phyloP scores from a whole-genome alignment of 192 early-diverging fungal genomes.

The Piromyces finnis region DNA sequence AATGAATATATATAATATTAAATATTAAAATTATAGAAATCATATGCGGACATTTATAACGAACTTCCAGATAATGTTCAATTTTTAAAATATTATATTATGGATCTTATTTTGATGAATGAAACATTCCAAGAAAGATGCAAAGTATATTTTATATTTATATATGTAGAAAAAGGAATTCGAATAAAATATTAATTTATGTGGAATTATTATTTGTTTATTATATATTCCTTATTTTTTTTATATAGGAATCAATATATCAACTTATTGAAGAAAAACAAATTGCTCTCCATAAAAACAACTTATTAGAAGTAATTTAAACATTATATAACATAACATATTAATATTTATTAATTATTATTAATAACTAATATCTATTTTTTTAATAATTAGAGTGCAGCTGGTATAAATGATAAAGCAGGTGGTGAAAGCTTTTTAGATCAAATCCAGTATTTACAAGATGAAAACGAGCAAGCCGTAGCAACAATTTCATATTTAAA shows the following conservation, averaged over 20 bases:
- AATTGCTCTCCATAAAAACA: not conserved
- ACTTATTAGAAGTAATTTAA: not conserved
- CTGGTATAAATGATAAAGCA: not conserved
- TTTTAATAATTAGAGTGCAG: not conserved
- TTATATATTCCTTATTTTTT: too few relatives aligned
- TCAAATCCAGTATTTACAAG: not conserved
- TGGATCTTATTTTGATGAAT: not conserved
- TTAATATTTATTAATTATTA: too few relatives aligned
- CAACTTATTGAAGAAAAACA: not conserved
- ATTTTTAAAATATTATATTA: not conserved
- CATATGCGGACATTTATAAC: not conserved
- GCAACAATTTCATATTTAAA: not conserved
- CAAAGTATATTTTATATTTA: too few relatives aligned
- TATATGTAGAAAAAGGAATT: too few relatives aligned
- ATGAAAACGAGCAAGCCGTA: not conserved
- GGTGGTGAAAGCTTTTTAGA: not conserved
- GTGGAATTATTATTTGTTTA: too few relatives aligned
- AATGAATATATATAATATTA: not conserved
- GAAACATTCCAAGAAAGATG: not conserved
- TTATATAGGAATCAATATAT: not conserved
- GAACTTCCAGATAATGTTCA: not conserved
- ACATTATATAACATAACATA: too few relatives aligned
- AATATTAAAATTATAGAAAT: not conserved
- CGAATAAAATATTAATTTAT: too few relatives aligned
- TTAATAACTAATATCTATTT: too few relatives aligned